phyloP scores from a whole-genome alignment of 805 yeast species.

The Candida glaebosa region DNA sequence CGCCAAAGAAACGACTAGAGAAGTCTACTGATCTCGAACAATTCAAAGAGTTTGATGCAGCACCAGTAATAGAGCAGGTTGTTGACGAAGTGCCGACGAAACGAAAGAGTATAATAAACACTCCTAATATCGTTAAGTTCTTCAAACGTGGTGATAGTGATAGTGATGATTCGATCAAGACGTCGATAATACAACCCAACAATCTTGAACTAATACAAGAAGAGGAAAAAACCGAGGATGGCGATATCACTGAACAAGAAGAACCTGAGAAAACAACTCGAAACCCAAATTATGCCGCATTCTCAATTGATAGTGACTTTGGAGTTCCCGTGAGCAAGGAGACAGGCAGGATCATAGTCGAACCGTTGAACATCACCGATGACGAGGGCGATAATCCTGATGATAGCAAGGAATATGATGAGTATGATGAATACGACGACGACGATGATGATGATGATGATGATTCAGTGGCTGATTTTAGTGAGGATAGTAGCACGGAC shows the following conservation, averaged over 20 bases:
- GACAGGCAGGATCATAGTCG: constrained; percentile 3
- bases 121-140: constrained; percentile 7
- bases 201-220: constrained; percentile 18
- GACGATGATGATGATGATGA: constrained; percentile 26
- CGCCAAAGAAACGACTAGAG: background rate
- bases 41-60: constrained; percentile 2
- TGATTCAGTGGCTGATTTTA: constrained; percentile 24
- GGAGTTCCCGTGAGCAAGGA: constrained; percentile 22
- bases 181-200: constrained; percentile 7
- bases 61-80: constrained; percentile 3
- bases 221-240: constrained; percentile 16
- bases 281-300: background rate
- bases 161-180: constrained; percentile 12
- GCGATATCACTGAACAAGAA: constrained; percentile 13
- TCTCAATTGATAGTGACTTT: constrained; percentile 29
- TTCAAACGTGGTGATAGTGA: constrained; percentile 12
- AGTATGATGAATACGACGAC: constrained; percentile 18
- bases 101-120: constrained; percentile 4
- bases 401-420: constrained; percentile 10
- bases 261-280: constrained; percentile 1
- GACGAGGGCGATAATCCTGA: constrained; percentile 14
- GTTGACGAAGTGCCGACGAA: background rate
- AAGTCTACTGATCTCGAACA: background rate
- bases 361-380: constrained; percentile 5
- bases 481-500: constrained; percentile 30